These are phyloP conservation scores for Trichocladium antarcticum DNA, from an alignment of 495 filamentous ascomycete genomes.

Conservation along the genomic window DNA sequence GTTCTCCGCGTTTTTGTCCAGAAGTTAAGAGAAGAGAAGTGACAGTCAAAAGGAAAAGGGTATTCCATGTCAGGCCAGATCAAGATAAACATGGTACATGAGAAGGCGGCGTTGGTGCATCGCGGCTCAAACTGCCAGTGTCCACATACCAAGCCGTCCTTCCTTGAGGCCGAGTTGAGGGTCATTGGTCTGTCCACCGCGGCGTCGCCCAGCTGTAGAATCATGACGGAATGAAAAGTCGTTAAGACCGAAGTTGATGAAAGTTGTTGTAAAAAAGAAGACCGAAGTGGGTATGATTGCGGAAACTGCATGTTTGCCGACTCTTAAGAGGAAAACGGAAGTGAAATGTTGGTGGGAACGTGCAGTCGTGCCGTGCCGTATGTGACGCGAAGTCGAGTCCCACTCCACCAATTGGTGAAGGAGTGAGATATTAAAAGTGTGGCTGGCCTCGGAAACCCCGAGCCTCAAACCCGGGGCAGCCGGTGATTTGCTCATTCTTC, in stretches of 20 bases:
- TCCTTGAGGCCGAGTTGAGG: neutral
- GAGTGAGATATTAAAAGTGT: neutral
- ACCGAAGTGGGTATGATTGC: slow-evolving; percentile 16
- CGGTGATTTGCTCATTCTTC: neutral
- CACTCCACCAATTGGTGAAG: neutral
- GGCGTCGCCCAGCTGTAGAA: neutral
- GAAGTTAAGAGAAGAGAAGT: slow-evolving; percentile 6
- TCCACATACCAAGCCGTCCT: neutral
- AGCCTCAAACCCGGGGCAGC: neutral
- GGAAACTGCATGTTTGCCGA: neutral
- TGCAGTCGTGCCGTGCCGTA: neutral
- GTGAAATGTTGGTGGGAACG: neutral
- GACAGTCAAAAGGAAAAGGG: slow-evolving; percentile 8
- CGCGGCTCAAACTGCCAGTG: neutral
- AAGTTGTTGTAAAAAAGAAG: slow-evolving; percentile 1
- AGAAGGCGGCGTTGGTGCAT: too few relatives aligned
- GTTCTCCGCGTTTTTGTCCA: slow-evolving; percentile 7
- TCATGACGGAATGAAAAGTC: slow-evolving; percentile 4
- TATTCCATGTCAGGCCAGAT: slow-evolving; percentile 19
- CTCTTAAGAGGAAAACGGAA: slow-evolving; percentile 2
- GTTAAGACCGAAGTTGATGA: neutral
- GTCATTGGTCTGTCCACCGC: neutral
- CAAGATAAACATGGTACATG: slow-evolving; percentile 19
- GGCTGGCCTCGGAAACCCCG: neutral
- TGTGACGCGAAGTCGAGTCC: neutral